Evolutionary conservation across 495 filamentous ascomycete genomes (phyloP).

Genomic region (Delitschia confertaspora): DNA sequence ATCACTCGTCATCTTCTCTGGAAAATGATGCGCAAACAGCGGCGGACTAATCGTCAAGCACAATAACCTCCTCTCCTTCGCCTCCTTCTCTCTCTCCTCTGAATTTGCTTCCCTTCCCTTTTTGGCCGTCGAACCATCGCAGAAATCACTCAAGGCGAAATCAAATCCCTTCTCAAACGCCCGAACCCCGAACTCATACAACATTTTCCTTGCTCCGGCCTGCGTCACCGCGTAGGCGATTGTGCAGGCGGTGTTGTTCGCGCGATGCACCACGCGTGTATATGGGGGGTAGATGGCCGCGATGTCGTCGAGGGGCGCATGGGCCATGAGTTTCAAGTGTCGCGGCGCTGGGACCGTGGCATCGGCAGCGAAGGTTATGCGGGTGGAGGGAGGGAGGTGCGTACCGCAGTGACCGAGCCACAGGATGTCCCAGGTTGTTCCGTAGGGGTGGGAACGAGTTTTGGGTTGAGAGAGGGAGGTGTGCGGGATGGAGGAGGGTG

Average conservation of each 20-base stretch:
- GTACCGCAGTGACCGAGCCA: slow-evolving; percentile 27
- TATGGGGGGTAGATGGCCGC: slow-evolving; percentile 19
- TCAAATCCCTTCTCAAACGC: slow-evolving; percentile 40
- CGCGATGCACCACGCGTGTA: slow-evolving; percentile 40
- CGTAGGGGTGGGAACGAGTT: slow-evolving; percentile 38
- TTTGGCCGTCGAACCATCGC: slow-evolving; percentile 31
- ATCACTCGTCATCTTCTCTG: slow-evolving; percentile 36
- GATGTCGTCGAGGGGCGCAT: slow-evolving; percentile 9
- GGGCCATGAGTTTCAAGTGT: slow-evolving; percentile 14
- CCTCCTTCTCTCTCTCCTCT: slow-evolving; percentile 3
- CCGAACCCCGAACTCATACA: slow-evolving; percentile 41
- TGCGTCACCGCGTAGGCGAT: slow-evolving; percentile 49
- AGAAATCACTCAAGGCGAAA: slow-evolving; percentile 41
- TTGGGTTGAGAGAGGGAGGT: not conserved
- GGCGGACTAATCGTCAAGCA: slow-evolving; percentile 44
- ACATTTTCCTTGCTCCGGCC: slow-evolving; percentile 44
- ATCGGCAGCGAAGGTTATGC: slow-evolving; percentile 22
- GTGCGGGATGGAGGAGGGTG: slow-evolving; percentile 9
- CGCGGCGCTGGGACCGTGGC: slow-evolving; percentile 24
- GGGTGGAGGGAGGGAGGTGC: slow-evolving; percentile 23
- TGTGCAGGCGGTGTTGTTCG: slow-evolving; percentile 42
- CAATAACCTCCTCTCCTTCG: slow-evolving; percentile 9
- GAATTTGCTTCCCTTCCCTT: slow-evolving; percentile 27
- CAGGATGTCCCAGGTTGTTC: slow-evolving; percentile 42
- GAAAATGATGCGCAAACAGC: slow-evolving; percentile 40